phyloP scores from a whole-genome alignment of 768 basidiomycete genomes.

The Tricholoma hemisulphureum region DNA sequence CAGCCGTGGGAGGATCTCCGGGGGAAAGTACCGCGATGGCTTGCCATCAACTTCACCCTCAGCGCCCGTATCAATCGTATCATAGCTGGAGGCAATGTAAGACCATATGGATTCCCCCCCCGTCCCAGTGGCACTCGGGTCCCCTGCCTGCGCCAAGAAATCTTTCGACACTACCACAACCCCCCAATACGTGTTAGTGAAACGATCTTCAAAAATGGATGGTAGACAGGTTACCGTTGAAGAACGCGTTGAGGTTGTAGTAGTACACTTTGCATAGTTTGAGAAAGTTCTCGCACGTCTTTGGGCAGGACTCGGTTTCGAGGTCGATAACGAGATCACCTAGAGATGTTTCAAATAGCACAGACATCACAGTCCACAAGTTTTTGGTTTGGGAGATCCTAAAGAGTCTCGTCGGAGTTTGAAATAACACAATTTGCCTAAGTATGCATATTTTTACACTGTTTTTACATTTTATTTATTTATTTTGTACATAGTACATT shows the following conservation, averaged over 20 bases:
- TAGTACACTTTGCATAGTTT: conserved; percentile 98
- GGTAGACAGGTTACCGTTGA: conserved; percentile 76
- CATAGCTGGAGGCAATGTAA: conserved; percentile 55
- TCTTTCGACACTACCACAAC: conserved; percentile 72
- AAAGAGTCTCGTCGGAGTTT: neutral
- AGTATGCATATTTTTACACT: too few relatives aligned
- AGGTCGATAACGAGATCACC: conserved; percentile 97
- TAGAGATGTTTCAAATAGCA: conserved; percentile 93
- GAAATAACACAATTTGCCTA: neutral
- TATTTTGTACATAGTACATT: too few relatives aligned
- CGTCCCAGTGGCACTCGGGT: conserved; percentile 41
- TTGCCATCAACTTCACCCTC: too few relatives aligned
- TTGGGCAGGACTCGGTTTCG: conserved; percentile 87
- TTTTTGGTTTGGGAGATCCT: neutral
- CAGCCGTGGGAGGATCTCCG: conserved; percentile 74
- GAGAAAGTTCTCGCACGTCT: conserved; percentile 92
- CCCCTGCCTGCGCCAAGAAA: conserved; percentile 93
- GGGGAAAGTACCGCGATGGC: conserved; percentile 86
- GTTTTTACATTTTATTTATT: too few relatives aligned
- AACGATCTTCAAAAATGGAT: neutral
- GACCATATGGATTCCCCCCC: conserved; percentile 93
- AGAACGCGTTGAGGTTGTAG: conserved; percentile 96
- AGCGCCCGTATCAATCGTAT: conserved; percentile 29
- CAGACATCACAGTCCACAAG: conserved; percentile 71
- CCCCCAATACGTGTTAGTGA: neutral